Base-by-base conservation (phyloP, 2,329 filamentous ascomycete genomes). In the Grosmannia penicillata region DNA sequence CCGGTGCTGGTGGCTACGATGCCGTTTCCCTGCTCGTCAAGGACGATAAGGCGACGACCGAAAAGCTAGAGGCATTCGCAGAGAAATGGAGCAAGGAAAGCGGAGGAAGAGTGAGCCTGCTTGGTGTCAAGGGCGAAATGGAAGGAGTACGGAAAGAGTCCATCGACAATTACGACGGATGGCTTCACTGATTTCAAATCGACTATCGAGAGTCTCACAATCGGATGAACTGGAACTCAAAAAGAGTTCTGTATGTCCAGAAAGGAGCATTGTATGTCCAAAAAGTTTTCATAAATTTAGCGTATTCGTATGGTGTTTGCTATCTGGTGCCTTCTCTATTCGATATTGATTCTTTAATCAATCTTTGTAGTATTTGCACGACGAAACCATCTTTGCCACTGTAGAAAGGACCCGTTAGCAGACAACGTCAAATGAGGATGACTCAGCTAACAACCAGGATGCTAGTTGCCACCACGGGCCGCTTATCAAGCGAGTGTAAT, bases 1-100 rank as follows among this genome's bases (percentile, higher is more conserved):
- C 91, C 0, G 91, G 91, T 0, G 91, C 91, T 0, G 91, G 91
- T 9, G 91, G 91, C 0, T 95, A 82, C 52, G 91, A 98, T 63
- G 91, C 91, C 2, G 69, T 94, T 39, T 82, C 80, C 1, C 56
- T 98, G 43, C 57, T 98, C 42, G 73, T 94, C 46, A 69, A 71
- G 50, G 83, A 95, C 49, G 75, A 82, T 38, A 66, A 65, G 26
- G 69, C 68, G 35, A 82, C 83, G 2, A 61, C 79, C 39, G 53
- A 54, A 18, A 60, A 63, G 11, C 57, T 96, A 18, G 66, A 70
- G 45, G 57, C 60, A 31, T 76, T 84, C 31, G 57, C 94, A 42
- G 61, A 60, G 17, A 59, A 61, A 21, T 96, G 85, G 78, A 76
- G 65, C 43, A 49, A 56, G 47, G 60, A 67, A 34, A 72, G 68